Percentiles rank a stretch among this genome's conserved stretches.
Evolutionary conservation across 768 basidiomycete species (phyloP).

Genomic region (Austroboletus festivus): DNA sequence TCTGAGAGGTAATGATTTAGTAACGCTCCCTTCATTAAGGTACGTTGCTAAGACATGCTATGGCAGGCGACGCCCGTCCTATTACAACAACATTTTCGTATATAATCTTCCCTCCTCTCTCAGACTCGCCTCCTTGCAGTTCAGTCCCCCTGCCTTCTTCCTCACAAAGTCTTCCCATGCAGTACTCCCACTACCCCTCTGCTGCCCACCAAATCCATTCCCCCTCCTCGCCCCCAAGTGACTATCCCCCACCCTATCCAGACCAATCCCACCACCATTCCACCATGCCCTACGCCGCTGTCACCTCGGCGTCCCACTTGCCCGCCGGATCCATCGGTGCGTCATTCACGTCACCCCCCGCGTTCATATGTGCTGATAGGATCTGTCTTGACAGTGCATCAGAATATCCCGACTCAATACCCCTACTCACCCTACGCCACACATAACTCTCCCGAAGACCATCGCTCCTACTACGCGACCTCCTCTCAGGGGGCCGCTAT

Average conservation of each 20-base stretch:
- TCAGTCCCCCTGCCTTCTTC: constrained; percentile 4
- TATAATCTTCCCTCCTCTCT: constrained; percentile 27
- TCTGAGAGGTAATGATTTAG: constrained; percentile 37
- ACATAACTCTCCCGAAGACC: constrained; percentile 15
- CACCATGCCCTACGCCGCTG: constrained; percentile 25
- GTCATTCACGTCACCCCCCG: constrained; percentile 5
- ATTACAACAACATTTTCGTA: constrained; percentile 33
- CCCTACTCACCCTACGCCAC: constrained; percentile 22
- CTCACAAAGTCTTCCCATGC: constrained; percentile 24
- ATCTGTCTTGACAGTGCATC: constrained; percentile 18
- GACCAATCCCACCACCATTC: constrained; percentile 25
- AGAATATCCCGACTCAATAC: constrained; percentile 15
- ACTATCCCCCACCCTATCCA: constrained; percentile 20
- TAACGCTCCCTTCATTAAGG: constrained; percentile 36
- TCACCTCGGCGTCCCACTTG: constrained; percentile 17
- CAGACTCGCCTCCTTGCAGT: constrained; percentile 9
- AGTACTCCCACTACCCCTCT: constrained; percentile 27
- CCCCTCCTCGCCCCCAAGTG: constrained; percentile 19
- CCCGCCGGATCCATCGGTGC: constrained; percentile 27
- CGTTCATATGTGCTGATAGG: constrained; percentile 9
- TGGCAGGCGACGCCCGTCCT: constrained; percentile 35
- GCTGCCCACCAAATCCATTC: constrained; percentile 17
- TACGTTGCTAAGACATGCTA: constrained; percentile 36
- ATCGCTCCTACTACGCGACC: constrained; percentile 25
- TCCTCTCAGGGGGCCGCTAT: constrained; percentile 13